Evolutionary conservation across 1,284 basidiomycete species (phyloP).

Genomic region (Meira miltonrushii): DNA sequence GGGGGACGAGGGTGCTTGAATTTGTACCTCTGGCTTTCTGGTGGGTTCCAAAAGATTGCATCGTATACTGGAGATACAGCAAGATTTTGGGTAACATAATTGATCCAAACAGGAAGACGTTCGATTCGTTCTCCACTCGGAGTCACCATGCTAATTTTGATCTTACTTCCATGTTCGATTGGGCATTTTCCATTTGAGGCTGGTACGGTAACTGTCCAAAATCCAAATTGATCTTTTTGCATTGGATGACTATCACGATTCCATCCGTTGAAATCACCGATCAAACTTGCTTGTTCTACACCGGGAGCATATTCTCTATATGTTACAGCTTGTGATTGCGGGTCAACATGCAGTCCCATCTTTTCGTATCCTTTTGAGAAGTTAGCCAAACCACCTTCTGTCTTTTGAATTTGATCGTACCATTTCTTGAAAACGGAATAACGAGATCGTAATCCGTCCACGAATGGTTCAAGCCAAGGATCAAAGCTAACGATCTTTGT

Average conservation of each 20-base stretch:
- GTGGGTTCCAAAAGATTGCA: conserved; percentile 96
- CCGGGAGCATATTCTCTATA: conserved; percentile 97
- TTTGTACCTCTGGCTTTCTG: conserved; percentile 64
- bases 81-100: conserved; percentile 89
- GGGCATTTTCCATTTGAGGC: conserved; percentile 63
- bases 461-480: conserved; percentile 47
- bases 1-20: conserved; percentile 75
- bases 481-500: conserved; percentile 41
- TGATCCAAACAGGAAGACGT: conserved; percentile 87
- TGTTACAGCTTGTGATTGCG: conserved; percentile 64
- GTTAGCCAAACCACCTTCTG: conserved; percentile 66
- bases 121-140: conserved; percentile 74
- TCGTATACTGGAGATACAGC: conserved; percentile 86
- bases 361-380: conserved; percentile 83
- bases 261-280: conserved; percentile 96
- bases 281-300: conserved; percentile 72
- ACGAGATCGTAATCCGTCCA: conserved; percentile 31
- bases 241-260: conserved; percentile 71
- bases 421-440: conserved; percentile 35
- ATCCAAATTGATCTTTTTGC: conserved; percentile 78
- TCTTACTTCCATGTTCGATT: conserved; percentile 87
- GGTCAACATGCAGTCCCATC: conserved; percentile 71
- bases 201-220: conserved; percentile 85
- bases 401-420: conserved; percentile 26
- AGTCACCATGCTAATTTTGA: conserved; percentile 68